A percentile compares a stretch with the other conserved stretches of the same genome.
Evolutionary conservation across 345 rosid genomes (phyloP).

Genomic region (Syzygium grande): DNA sequence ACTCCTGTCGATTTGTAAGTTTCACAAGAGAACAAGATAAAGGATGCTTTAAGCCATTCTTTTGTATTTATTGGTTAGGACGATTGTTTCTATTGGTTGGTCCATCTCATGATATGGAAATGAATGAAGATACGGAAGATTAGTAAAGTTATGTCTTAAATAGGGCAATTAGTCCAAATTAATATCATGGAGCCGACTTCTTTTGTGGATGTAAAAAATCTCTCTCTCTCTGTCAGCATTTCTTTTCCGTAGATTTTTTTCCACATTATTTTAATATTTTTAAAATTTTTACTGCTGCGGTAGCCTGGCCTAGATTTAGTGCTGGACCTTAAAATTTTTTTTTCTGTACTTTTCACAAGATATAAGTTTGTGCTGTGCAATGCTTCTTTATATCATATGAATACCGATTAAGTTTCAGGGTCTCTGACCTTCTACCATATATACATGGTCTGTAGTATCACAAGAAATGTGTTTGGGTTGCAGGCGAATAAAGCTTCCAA

Average conservation of each 20-base stretch:
- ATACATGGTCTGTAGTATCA: not conserved
- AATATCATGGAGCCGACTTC: not conserved
- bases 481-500: conserved; percentile 21
- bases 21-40: not conserved
- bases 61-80: not conserved
- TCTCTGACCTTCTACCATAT: not conserved
- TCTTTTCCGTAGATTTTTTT: no score
- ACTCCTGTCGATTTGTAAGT: not conserved
- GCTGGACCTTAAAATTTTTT: not conserved
- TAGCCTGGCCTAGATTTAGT: not conserved
- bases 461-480: not conserved
- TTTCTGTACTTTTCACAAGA: not conserved
- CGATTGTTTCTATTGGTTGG: not conserved
- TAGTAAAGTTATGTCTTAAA: not conserved
- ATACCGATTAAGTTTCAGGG: not conserved
- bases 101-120: not conserved
- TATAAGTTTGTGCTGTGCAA: not conserved
- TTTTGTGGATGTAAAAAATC: no score
- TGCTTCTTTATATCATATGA: not conserved
- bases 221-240: no score
- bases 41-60: not conserved
- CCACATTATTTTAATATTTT: no score
- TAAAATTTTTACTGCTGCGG: no score
- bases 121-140: not conserved
- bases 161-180: not conserved